Conservation (phyloP, 1,284 basidiomycete genomes). For the Fomitopsis betulina region DNA sequence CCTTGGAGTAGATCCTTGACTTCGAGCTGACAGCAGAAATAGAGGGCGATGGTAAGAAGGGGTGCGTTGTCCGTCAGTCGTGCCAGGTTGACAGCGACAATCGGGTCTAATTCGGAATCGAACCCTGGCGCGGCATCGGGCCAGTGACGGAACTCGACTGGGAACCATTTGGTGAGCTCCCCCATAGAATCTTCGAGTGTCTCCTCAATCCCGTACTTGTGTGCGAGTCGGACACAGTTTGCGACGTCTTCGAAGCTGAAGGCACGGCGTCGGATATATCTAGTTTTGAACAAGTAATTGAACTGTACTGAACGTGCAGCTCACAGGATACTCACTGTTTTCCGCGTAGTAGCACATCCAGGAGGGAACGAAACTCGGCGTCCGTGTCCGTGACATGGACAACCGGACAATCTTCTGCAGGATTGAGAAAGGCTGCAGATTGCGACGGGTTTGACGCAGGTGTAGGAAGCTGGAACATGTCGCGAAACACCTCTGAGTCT, state of each 20-base stretch:
- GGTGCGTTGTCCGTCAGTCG: neutral
- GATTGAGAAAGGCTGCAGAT: too few species aligned
- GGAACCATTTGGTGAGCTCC: neutral
- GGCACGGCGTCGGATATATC: neutral
- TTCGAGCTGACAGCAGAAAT: neutral
- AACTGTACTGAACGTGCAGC: neutral
- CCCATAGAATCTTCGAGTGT: neutral
- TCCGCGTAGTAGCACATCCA: neutral
- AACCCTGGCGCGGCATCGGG: neutral
- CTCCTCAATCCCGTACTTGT: neutral
- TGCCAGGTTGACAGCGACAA: neutral
- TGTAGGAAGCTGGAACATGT: slow-evolving; percentile 19
- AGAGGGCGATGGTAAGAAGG: neutral
- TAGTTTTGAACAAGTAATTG: neutral
- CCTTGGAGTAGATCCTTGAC: neutral
- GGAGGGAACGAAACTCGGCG: neutral
- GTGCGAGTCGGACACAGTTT: neutral
- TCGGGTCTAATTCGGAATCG: neutral
- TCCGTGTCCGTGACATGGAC: neutral
- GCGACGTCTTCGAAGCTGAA: neutral
- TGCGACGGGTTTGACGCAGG: neutral
- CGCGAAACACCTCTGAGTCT: slow-evolving; percentile 13
- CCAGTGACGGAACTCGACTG: neutral
- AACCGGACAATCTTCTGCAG: neutral
- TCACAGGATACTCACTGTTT: neutral